Evolutionary conservation across 2,329 filamentous ascomycete species (phyloP).

Genomic region (Pestalotiopsis sp.): DNA sequence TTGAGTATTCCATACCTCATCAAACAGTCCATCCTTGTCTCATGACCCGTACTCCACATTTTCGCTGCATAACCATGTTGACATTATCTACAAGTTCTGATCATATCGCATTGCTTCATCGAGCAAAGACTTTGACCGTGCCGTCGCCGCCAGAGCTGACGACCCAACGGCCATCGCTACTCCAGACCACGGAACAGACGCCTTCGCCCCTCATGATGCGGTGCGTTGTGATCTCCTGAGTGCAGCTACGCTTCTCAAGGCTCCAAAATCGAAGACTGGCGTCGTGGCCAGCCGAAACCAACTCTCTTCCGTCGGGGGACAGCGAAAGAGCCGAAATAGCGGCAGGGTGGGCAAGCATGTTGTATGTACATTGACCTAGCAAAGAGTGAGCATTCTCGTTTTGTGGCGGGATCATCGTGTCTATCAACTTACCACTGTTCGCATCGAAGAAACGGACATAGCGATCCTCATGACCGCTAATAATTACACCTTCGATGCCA

Average conservation of each 20-base stretch:
- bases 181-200: conserved; percentile 94
- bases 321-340: conserved; percentile 90
- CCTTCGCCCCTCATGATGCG: conserved; percentile 95
- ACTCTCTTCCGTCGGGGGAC: conserved; percentile 89
- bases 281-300: conserved; percentile 95
- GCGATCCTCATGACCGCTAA: conserved; percentile 94
- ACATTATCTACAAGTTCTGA: background rate
- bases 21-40: background rate
- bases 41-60: background rate
- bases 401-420: background rate
- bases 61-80: background rate
- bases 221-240: conserved; percentile 92
- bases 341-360: conserved; percentile 94
- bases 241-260: conserved; percentile 91
- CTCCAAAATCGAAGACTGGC: conserved; percentile 96
- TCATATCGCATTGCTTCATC: conserved; percentile 34
- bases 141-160: conserved; percentile 94
- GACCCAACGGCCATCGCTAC: conserved; percentile 90
- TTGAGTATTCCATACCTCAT: conserved; percentile 2
- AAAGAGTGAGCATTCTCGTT: background rate
- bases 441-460: conserved; percentile 98
- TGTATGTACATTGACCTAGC: conserved; percentile 96
- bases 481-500: conserved; percentile 88
- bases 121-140: conserved; percentile 87
- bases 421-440: conserved; percentile 80